Conservation (phyloP, 139 green algal species). For the Micractinium sp. region DNA sequence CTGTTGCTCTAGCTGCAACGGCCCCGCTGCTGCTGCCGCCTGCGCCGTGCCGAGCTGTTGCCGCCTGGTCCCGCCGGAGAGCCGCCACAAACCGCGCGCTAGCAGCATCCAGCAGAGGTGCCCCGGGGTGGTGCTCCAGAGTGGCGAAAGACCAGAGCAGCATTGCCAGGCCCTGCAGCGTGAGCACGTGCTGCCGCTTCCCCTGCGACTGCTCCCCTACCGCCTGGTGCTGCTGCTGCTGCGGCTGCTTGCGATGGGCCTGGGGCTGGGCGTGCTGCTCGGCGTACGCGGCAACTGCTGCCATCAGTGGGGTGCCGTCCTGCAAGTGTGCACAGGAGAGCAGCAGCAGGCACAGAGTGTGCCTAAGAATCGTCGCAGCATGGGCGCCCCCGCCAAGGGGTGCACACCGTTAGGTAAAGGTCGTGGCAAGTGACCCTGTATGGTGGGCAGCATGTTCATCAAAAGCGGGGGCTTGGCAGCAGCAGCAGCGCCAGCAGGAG, state of each 20-base stretch:
- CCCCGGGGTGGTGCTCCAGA: conserved; percentile 39
- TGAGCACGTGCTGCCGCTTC: conserved; percentile 6
- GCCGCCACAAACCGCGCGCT: background rate
- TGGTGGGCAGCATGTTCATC: no score
- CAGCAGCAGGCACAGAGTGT: background rate
- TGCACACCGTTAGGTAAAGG: no score
- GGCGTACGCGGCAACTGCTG: background rate
- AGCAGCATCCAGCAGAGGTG: conserved; percentile 22
- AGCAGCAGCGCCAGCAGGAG: no score
- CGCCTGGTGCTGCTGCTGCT: background rate
- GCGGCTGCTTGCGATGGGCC: background rate
- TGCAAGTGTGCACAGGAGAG: background rate
- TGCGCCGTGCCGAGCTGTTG: background rate
- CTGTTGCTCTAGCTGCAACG: background rate
- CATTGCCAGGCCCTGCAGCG: conserved; percentile 36
- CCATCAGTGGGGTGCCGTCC: conserved; percentile 22
- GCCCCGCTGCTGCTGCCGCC: background rate
- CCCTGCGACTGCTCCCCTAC: background rate
- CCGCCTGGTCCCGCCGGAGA: background rate
- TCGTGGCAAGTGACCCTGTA: no score
- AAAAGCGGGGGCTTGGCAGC: no score
- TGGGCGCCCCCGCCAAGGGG: no score
- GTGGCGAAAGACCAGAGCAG: conserved; percentile 51
- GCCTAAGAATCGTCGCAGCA: no score
- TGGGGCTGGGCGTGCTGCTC: conserved; percentile 10